These are phyloP conservation scores for Cubamyces sp. DNA, from an alignment of 768 basidiomycete genomes.

Conservation along the genomic window DNA sequence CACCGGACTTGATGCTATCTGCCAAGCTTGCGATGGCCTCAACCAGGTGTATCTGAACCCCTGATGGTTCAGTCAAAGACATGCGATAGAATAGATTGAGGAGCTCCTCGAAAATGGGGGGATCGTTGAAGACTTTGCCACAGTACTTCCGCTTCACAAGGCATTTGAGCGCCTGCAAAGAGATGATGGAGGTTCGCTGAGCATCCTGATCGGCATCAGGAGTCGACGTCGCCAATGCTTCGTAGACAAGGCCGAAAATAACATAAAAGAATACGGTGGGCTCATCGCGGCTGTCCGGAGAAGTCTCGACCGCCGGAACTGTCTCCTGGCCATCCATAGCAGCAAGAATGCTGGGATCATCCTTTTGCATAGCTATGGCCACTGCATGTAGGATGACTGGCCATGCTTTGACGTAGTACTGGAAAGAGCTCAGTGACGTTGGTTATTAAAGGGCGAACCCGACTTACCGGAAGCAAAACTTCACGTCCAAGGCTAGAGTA, in stretches of 20 bases:
- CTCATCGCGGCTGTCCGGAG: conserved; percentile 47
- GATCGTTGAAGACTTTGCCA: conserved; percentile 80
- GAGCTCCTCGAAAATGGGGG: conserved; percentile 87
- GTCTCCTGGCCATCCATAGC: conserved; percentile 81
- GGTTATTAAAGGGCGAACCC: neutral
- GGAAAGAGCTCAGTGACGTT: conserved; percentile 9
- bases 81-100: conserved; percentile 87
- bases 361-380: conserved; percentile 72
- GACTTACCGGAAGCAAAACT: conserved; percentile 83
- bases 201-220: conserved; percentile 54
- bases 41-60: conserved; percentile 70
- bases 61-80: conserved; percentile 82
- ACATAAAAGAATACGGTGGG: conserved; percentile 86
- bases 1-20: conserved; percentile 25
- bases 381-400: conserved; percentile 83
- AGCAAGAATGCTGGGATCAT: conserved; percentile 68
- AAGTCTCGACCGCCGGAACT: conserved; percentile 5
- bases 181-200: conserved; percentile 53
- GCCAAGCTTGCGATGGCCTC: conserved; percentile 55
- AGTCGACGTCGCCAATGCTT: conserved; percentile 73
- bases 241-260: conserved; percentile 92
- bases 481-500: conserved; percentile 91
- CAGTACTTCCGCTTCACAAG: conserved; percentile 82
- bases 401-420: conserved; percentile 92
- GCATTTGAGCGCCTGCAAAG: conserved; percentile 77